phyloP scores from a whole-genome alignment of 345 rosid genomes.

The Gossypium raimondii region DNA sequence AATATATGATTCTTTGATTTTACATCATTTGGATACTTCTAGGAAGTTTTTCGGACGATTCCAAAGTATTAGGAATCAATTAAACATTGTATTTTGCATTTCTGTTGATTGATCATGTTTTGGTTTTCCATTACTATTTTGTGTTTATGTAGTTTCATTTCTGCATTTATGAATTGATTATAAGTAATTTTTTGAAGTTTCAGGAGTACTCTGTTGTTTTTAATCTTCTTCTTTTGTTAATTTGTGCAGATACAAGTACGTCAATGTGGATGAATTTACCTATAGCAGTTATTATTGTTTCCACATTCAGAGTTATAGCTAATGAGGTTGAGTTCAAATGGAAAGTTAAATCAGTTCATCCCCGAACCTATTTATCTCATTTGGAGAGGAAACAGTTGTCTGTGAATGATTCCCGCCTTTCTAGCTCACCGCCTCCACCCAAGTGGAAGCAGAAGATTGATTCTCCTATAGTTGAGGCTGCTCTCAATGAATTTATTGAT shows the following conservation, averaged over 20 bases:
- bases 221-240: constrained; percentile 3
- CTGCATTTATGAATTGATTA: background rate
- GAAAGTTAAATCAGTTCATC: constrained; percentile 37
- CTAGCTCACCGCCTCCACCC: constrained; percentile 42
- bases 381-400: constrained; percentile 73
- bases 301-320: constrained; percentile 42
- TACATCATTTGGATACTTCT: background rate
- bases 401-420: constrained; percentile 66
- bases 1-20: background rate
- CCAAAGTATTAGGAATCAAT: background rate
- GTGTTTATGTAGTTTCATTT: background rate
- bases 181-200: background rate
- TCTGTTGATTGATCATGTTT: background rate
- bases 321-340: constrained; percentile 75
- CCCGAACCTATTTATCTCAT: constrained; percentile 44
- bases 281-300: constrained; percentile 56
- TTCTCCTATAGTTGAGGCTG: constrained; percentile 81
- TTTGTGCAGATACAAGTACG: constrained; percentile 72
- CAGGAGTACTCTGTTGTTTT: background rate
- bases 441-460: constrained; percentile 84
- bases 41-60: background rate
- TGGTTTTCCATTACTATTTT: background rate
- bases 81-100: background rate
- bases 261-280: constrained; percentile 96
- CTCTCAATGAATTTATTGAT: constrained; percentile 64